Conservation (phyloP, 805 yeast species). For the Peterozyma toletana region DNA sequence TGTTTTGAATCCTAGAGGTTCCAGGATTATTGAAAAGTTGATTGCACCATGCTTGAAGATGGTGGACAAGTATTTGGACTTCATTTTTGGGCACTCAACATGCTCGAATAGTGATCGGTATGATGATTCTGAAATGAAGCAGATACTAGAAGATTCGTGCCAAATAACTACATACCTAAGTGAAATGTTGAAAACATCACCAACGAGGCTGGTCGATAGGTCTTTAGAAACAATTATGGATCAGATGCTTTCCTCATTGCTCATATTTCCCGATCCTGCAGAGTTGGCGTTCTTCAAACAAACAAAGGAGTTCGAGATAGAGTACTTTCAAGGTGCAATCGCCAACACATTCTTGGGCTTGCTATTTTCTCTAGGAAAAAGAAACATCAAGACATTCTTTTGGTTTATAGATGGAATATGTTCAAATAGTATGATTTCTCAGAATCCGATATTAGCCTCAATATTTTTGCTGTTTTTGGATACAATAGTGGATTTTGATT, state of each 20-base stretch:
- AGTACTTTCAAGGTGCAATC: background rate
- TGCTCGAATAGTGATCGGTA: background rate
- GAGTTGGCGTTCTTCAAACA: too few relatives aligned
- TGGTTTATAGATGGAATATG: too few relatives aligned
- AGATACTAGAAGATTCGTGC: background rate
- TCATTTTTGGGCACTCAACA: background rate
- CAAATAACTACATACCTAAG: background rate
- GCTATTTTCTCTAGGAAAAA: too few relatives aligned
- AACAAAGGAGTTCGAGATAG: background rate
- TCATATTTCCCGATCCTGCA: too few relatives aligned
- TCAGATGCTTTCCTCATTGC: background rate
- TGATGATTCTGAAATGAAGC: background rate
- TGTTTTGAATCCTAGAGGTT: conserved; percentile 1
- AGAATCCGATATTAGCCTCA: too few relatives aligned
- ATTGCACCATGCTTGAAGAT: conserved; percentile 3
- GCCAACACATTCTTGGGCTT: background rate
- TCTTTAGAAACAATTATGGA: background rate
- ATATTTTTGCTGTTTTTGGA: too few relatives aligned
- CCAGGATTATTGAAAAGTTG: conserved; percentile 3
- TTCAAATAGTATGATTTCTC: too few relatives aligned
- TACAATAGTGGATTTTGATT: too few relatives aligned
- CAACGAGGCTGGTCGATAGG: background rate
- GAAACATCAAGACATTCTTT: too few relatives aligned
- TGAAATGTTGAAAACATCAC: background rate
- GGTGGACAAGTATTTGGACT: background rate